Evolutionary conservation across 305 asterid genomes (phyloP), one percentile per base, ranked within the genome.

Genomic region (Nicotiana rustica): DNA sequence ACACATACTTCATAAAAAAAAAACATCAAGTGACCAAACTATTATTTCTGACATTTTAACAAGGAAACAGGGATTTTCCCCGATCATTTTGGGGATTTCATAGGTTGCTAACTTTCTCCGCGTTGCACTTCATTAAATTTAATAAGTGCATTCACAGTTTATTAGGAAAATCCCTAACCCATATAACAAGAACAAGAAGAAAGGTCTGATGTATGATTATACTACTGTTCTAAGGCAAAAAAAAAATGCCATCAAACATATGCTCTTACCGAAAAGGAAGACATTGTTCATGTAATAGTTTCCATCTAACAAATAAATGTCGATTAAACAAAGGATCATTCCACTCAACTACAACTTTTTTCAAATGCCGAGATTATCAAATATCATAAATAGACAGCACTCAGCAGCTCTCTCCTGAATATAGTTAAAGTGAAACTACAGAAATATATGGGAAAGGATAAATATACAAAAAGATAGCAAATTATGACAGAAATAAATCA

Each of bases 281-380:
- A 75, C 29, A 14, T 38, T 49, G 8, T 25, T 75, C 62, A 25
- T 52, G 29, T 75, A 41, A 52, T 25, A 52, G 47, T 29, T 14
- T 49, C 47, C 79, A 75, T 75, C 80, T 75, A 75, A 75, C 65
- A 75, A 75, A 15, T 29, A 52, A 52, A 29, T 0, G 3, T 29
- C 8, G 44, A 75, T 8, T 52, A 75, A 52, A 15, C 29, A 38
- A 75, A 75, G 17, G 29, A 29, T 15, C 44, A 29, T 75, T 75
- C 65, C 44, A 52, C 65, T 75, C 44, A 75, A 10, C 15, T 49
- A 25, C 47, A 52, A 25, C 47, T 75, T 14, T 44, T 29, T 75
- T 4, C 65, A 75, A 52, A 29, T 29, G 65, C 80, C 52, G 29
- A 52, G 62, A 21, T 49, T 2, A 3, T 47, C 79, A 49, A 49